phyloP scores from a whole-genome alignment of 805 yeast genomes.

The Candida chauliodis region DNA sequence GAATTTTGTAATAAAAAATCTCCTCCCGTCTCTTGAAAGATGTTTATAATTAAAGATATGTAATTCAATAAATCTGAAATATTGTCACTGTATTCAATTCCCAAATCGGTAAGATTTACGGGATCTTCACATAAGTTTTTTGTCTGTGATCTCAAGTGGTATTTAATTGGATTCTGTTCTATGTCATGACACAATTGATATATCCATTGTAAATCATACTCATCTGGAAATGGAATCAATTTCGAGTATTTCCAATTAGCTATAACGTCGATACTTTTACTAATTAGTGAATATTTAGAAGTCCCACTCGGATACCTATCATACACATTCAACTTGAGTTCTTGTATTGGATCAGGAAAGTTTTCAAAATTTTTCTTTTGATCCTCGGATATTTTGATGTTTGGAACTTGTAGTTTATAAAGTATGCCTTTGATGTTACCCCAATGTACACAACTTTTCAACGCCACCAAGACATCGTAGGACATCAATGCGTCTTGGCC shows the following conservation, averaged over 20 bases:
- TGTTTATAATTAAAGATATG: slow-evolving; percentile 27
- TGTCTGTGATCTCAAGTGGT: slow-evolving; percentile 42
- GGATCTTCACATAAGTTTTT: slow-evolving; percentile 32
- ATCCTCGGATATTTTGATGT: slow-evolving; percentile 28
- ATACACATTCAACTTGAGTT: slow-evolving; percentile 36
- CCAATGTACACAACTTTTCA: slow-evolving; percentile 55
- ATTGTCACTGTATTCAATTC: slow-evolving; percentile 16
- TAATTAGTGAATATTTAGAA: slow-evolving; percentile 42
- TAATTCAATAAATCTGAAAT: slow-evolving; percentile 22
- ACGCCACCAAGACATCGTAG: slow-evolving; percentile 42
- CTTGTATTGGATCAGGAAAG: slow-evolving; percentile 42
- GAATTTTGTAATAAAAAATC: slow-evolving; percentile 34
- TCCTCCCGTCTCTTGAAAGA: slow-evolving; percentile 27
- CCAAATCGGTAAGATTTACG: slow-evolving; percentile 31
- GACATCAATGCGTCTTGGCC: slow-evolving; percentile 39
- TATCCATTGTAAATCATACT: slow-evolving; percentile 29
- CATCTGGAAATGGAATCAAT: slow-evolving; percentile 29
- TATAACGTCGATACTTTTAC: slow-evolving; percentile 32
- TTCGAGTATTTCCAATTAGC: slow-evolving; percentile 37
- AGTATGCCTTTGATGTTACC: slow-evolving; percentile 48
- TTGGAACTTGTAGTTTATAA: slow-evolving; percentile 37
- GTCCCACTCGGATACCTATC: slow-evolving; percentile 54
- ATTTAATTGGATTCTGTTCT: slow-evolving; percentile 45
- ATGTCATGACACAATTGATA: slow-evolving; percentile 42
- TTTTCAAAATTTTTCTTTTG: slow-evolving; percentile 25